These are phyloP conservation scores for Cylindrotheca closterium DNA, from an alignment of 108 stramenopile species.

Conservation along the genomic window DNA sequence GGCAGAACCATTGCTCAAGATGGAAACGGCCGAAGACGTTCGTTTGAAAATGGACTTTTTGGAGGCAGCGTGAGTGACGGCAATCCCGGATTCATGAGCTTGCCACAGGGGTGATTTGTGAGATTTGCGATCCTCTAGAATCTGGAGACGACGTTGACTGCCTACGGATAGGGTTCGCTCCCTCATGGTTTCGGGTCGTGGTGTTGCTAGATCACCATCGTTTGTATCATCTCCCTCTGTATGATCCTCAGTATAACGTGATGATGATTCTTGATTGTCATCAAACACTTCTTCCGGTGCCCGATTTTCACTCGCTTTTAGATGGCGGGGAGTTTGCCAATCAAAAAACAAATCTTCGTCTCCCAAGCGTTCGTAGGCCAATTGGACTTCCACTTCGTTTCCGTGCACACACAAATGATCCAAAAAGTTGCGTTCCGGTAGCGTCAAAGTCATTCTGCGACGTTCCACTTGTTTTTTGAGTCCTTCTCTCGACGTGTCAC, in stretches of 20 bases:
- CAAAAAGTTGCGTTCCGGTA: slow-evolving; percentile 32
- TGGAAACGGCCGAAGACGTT: slow-evolving; percentile 1
- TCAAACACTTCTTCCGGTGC: not conserved
- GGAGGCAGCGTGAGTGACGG: slow-evolving; percentile 22
- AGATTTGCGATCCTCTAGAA: slow-evolving; percentile 32
- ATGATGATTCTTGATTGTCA: not conserved
- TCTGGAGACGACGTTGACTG: slow-evolving; percentile 25
- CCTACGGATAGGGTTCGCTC: slow-evolving; percentile 11
- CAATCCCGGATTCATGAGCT: slow-evolving; percentile 52
- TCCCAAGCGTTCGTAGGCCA: slow-evolving; percentile 29
- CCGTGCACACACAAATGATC: slow-evolving; percentile 34
- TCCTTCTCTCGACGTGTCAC: slow-evolving; percentile 11
- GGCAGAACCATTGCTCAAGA: too few relatives aligned
- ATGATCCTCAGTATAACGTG: not conserved
- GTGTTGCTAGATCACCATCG: not conserved
- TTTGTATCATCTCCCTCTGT: not conserved
- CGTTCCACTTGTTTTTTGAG: slow-evolving; percentile 17
- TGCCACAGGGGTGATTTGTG: slow-evolving; percentile 30
- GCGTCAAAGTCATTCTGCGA: slow-evolving; percentile 35
- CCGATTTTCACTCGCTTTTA: too few relatives aligned
- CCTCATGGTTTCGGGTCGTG: not conserved
- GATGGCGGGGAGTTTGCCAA: slow-evolving; percentile 15
- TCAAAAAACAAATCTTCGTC: slow-evolving; percentile 51
- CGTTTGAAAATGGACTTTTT: slow-evolving; percentile 23
- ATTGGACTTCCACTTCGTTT: slow-evolving; percentile 34